Percentiles rank a stretch among this genome's conserved stretches.
Evolutionary conservation across 139 green algal genomes (phyloP).

Genomic region (Yamagishiella unicocca): DNA sequence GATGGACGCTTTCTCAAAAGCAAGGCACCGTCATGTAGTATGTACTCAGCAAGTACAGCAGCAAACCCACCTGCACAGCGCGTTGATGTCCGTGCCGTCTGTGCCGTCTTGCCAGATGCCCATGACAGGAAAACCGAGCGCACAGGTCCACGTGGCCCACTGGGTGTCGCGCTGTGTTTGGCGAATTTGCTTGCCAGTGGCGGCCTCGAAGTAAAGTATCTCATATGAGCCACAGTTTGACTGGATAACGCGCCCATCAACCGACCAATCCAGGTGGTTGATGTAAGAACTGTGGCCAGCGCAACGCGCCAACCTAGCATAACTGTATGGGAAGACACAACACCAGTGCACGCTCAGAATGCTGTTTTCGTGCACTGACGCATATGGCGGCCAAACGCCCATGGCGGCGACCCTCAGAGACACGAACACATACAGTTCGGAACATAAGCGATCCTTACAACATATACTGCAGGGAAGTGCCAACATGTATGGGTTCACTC

Average conservation of each 20-base stretch:
- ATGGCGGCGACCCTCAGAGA: too few species aligned
- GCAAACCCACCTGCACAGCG: conserved; percentile 56
- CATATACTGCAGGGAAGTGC: too few species aligned
- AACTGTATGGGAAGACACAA: conserved; percentile 40
- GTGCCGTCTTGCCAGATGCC: conserved; percentile 76
- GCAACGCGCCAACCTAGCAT: conserved; percentile 54
- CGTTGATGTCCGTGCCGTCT: conserved; percentile 84
- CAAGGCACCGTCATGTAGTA: too few species aligned
- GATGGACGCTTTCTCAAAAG: too few species aligned
- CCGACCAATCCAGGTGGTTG: conserved; percentile 75
- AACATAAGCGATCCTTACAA: too few species aligned
- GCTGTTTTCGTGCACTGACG: too few species aligned
- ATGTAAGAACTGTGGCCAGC: conserved; percentile 76
- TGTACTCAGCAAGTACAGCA: too few species aligned
- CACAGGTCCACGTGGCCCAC: conserved; percentile 71
- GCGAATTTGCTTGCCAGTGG: conserved; percentile 67
- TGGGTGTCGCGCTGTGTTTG: conserved; percentile 71
- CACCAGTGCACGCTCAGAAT: too few species aligned
- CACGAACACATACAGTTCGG: too few species aligned
- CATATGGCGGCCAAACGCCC: too few species aligned
- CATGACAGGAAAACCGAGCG: conserved; percentile 83
- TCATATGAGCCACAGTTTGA: conserved; percentile 73
- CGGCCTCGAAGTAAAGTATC: conserved; percentile 75
- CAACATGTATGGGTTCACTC: neutral
- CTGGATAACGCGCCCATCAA: conserved; percentile 66